Percentiles rank a stretch among this genome's conserved stretches.
These are phyloP conservation scores for Ogataea nitratoaversa DNA, from an alignment of 805 yeast species.

Conservation along the genomic window DNA sequence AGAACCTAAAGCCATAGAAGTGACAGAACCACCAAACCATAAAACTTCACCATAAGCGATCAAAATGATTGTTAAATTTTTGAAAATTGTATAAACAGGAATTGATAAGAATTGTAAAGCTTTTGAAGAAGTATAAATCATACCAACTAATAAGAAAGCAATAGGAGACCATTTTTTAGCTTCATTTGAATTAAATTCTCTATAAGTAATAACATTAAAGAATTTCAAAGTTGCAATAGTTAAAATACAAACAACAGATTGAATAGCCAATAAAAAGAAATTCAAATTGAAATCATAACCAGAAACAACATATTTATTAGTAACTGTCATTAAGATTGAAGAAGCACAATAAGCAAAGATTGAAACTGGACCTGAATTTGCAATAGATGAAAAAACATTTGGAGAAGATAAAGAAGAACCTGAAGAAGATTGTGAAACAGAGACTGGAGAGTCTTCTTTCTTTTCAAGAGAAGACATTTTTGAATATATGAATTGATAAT, in stretches of 20 bases:
- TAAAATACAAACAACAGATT: constrained; percentile 75
- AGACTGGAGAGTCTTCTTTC: constrained; percentile 25
- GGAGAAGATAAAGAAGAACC: not conserved
- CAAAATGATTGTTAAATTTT: constrained; percentile 91
- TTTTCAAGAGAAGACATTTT: constrained; percentile 22
- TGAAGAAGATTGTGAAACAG: constrained; percentile 12
- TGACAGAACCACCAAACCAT: constrained; percentile 93
- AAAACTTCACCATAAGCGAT: constrained; percentile 98
- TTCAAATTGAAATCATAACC: constrained; percentile 72
- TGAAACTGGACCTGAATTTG: constrained; percentile 62
- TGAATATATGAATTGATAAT: not conserved
- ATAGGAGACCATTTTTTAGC: constrained; percentile 96
- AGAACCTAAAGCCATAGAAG: constrained; percentile 84
- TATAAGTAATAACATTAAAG: constrained; percentile 75
- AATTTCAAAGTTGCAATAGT: constrained; percentile 71
- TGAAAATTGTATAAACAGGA: constrained; percentile 97
- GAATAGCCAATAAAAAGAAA: constrained; percentile 85
- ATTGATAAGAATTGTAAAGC: constrained; percentile 87
- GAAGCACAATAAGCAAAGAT: constrained; percentile 85
- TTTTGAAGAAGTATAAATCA: constrained; percentile 96
- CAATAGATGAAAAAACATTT: constrained; percentile 21
- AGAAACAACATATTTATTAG: constrained; percentile 90
- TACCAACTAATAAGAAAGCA: constrained; percentile 78
- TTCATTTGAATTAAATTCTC: constrained; percentile 80
- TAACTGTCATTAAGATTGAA: constrained; percentile 94